Evolutionary conservation across 2,329 filamentous ascomycete genomes (phyloP), one percentile per base, ranked within the genome.

Genomic region (Cercospora zeae-maydis): DNA sequence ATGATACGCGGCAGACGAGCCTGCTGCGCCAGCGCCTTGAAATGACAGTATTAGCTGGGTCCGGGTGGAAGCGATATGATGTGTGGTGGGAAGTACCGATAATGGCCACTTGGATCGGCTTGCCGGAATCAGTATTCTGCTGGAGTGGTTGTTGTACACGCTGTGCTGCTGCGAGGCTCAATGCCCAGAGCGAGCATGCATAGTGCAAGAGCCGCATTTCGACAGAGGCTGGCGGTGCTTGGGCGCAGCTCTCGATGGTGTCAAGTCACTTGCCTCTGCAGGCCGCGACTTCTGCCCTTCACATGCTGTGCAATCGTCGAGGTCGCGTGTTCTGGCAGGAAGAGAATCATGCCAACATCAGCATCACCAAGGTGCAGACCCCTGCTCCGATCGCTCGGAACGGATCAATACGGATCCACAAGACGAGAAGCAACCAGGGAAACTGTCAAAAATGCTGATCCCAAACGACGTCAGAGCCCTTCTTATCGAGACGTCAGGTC

Each of bases 1-100:
- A 72, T 93, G 86, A 76, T 95, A 96, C 0, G 95, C 93, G 2
- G 92, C 82, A 1, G 93, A 96, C 4, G 95, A 86, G 31, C 95
- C 95, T 31, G 87, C 93, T 47, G 95, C 88, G 52, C 95, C 95
- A 69, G 93, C 93, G 65, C 95, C 93, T 96, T 39, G 45, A 6
- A 10, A 16, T 31, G 19, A 34, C 33, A 14, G 33, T 37, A 30
- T 36, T 37, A 56, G 53, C 13, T 27, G 53, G 14, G n/a, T 27
- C 10, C 16, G 16, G 39, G 31, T 4, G n/a, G 31, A 0, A 27
- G 24, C 14, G 53, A 16, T 2, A 13, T 39, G 53, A 16, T 2
- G 21, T 39, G 31, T 16, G 3, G 21, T 14, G 27, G 16, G 11
- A 7, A 11, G n/a, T 52, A 64, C 64, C 67, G 31, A 69, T 66